Evolutionary conservation across 2,329 filamentous ascomycete genomes (phyloP), one percentile per base, ranked within the genome.

Genomic region (Penicillium capsulatum): DNA sequence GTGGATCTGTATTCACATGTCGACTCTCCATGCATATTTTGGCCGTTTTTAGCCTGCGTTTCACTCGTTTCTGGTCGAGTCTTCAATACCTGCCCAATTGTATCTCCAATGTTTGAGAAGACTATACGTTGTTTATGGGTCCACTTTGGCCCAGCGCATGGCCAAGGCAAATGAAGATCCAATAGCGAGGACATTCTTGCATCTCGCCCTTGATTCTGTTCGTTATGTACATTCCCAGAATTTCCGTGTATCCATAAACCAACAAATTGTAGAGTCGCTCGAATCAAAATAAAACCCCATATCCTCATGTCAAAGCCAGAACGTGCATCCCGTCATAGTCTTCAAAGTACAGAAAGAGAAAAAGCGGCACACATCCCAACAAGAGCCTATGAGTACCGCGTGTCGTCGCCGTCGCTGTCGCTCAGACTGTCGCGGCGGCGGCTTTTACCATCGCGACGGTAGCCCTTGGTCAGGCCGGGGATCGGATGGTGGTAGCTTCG

Each of bases 401-500:
- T 63, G 34, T 61, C 58, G 8, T 64, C 63, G 7, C 61, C 63
- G 28, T 75, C 74, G 47, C 73, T 76, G 46, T 77, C 75, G 54
- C 73, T 76, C 60, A 77, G 55, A 53, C 71, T 75, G 47, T 77
- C 74, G 44, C 73, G 66, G 31, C 73, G 59, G 13, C 65, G 61
- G 26, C 70, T 64, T 11, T 28, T 37, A 20, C 40, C 56, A 24
- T 64, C 61, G 17, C 65, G 63, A 8, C 65, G 59, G 38, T 68
- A 68, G 7, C 65, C 66, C 47, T 66, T 65, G 42, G 67, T 74
- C 51, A 79, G 49, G 0, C 73, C 75, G 0, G 77, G 75, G 34
- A 80, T 75, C 7, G 76, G 70, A 59, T 77, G 76, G 17, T 73
- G 71, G 51, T 80, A 80, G 33, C 66, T 68, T 58, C 75, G 77